Percentiles rank a stretch among this genome's conserved stretches.
These are phyloP conservation scores for Hippophae tibetana DNA, from an alignment of 306 rosid genomes.

Conservation along the genomic window DNA sequence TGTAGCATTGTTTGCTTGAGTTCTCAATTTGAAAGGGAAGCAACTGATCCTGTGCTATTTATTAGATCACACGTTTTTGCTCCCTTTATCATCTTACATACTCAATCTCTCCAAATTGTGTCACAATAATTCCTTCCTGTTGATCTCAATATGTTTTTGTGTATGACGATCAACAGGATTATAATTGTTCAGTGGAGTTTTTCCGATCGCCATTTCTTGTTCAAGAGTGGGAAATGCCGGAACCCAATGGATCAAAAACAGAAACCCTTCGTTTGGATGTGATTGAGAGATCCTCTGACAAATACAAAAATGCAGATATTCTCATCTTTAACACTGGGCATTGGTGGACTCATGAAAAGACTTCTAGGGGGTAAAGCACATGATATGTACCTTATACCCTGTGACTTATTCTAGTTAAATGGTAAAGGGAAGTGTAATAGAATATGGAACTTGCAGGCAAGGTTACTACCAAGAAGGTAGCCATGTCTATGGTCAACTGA, in stretches of 20 bases:
- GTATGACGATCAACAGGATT: constrained; percentile 12
- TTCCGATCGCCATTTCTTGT: constrained; percentile 22
- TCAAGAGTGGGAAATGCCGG: constrained; percentile 20
- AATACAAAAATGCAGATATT: constrained; percentile 18
- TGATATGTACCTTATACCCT: neutral
- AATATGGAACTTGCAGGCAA: constrained; percentile 8
- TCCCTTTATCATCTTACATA: neutral
- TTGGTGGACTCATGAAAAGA: constrained; percentile 25
- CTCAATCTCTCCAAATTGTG: neutral
- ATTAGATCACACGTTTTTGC: neutral
- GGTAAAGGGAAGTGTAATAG: neutral
- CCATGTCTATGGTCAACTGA: constrained; percentile 7
- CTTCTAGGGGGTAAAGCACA: constrained; percentile 14
- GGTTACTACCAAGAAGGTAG: constrained; percentile 23
- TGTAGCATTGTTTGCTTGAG: neutral
- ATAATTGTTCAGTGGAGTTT: constrained; percentile 19
- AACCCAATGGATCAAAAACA: constrained; percentile 9
- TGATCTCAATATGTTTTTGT: neutral
- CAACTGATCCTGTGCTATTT: too few relatives aligned
- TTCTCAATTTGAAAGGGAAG: neutral
- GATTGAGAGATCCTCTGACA: constrained; percentile 13
- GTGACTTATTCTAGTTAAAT: neutral
- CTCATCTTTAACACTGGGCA: constrained; percentile 23
- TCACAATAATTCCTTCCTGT: constrained; percentile 1
- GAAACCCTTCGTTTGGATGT: constrained; percentile 20